Conservation (phyloP, 805 yeast species). For the Starmerella etchellsii region DNA sequence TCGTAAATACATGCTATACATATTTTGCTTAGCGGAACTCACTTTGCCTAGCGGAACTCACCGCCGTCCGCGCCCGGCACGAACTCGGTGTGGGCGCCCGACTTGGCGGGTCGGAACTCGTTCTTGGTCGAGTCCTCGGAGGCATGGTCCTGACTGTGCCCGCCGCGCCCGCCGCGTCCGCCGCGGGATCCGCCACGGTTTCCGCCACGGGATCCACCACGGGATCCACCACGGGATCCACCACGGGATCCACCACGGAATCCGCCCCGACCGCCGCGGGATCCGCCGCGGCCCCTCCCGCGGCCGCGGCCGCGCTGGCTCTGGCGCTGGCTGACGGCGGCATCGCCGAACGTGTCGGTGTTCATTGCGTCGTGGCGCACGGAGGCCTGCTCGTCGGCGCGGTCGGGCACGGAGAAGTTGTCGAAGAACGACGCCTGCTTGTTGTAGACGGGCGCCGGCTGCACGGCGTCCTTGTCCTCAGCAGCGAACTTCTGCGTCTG, state of each 20-base stretch:
- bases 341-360: slow-evolving; percentile 67
- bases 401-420: slow-evolving; percentile 52
- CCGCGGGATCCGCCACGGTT: slow-evolving; percentile 23
- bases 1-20: too few species aligned
- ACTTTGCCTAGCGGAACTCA: too few species aligned
- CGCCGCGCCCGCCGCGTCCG: slow-evolving; percentile 24
- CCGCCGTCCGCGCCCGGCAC: too few species aligned
- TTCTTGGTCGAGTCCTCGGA: too few species aligned
- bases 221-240: slow-evolving; percentile 24
- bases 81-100: too few species aligned
- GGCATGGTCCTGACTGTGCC: slow-evolving; percentile 14
- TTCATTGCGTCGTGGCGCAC: slow-evolving; percentile 67
- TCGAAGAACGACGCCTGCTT: slow-evolving; percentile 83
- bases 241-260: slow-evolving; percentile 24
- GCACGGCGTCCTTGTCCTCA: slow-evolving; percentile 12
- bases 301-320: slow-evolving; percentile 1
- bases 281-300: slow-evolving; percentile 3
- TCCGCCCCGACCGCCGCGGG: slow-evolving; percentile 26
- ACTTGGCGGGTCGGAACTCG: too few species aligned
- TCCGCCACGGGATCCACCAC: slow-evolving; percentile 29
- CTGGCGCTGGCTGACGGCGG: slow-evolving; percentile 20
- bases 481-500: slow-evolving; percentile 13
- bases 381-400: slow-evolving; percentile 33
- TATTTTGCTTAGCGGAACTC: too few species aligned
- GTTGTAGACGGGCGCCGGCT: slow-evolving; percentile 40